Conservation (phyloP, 805 yeast genomes). For the Saturnispora serradocipensis region DNA sequence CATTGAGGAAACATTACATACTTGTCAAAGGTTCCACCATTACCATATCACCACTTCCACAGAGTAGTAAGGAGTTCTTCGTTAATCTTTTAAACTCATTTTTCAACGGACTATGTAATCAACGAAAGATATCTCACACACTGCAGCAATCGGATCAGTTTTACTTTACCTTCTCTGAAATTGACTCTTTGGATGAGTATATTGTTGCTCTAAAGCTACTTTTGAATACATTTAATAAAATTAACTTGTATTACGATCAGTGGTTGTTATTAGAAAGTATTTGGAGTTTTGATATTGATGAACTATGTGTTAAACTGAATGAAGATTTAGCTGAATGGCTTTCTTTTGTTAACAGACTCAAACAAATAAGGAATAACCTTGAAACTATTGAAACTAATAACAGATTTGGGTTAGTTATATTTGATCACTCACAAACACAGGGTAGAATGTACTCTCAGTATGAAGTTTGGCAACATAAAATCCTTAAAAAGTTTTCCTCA, state of each 20-base stretch:
- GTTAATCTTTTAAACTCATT: constrained; percentile 20
- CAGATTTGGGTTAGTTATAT: constrained; percentile 31
- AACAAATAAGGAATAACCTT: constrained; percentile 35
- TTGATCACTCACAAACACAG: constrained; percentile 48
- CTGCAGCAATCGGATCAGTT: not conserved
- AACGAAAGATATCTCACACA: constrained; percentile 15
- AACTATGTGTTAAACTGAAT: constrained; percentile 29
- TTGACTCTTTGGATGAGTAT: not conserved
- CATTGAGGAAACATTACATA: constrained; percentile 26
- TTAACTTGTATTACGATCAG: not conserved
- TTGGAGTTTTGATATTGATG: constrained; percentile 46
- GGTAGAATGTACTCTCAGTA: constrained; percentile 38
- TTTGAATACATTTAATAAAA: not conserved
- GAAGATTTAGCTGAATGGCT: constrained; percentile 40
- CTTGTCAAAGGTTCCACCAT: constrained; percentile 31
- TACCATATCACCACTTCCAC: constrained; percentile 33
- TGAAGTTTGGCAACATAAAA: constrained; percentile 47
- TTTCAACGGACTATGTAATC: constrained; percentile 20
- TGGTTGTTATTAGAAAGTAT: constrained; percentile 53
- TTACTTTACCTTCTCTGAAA: not conserved
- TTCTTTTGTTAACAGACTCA: constrained; percentile 33
- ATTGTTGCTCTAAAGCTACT: not conserved
- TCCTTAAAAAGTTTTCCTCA: constrained; percentile 33
- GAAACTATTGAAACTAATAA: constrained; percentile 38
- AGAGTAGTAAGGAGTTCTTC: constrained; percentile 27